Conservation (phyloP, 2,329 filamentous ascomycete genomes). For the Diaporthe nobilis region DNA sequence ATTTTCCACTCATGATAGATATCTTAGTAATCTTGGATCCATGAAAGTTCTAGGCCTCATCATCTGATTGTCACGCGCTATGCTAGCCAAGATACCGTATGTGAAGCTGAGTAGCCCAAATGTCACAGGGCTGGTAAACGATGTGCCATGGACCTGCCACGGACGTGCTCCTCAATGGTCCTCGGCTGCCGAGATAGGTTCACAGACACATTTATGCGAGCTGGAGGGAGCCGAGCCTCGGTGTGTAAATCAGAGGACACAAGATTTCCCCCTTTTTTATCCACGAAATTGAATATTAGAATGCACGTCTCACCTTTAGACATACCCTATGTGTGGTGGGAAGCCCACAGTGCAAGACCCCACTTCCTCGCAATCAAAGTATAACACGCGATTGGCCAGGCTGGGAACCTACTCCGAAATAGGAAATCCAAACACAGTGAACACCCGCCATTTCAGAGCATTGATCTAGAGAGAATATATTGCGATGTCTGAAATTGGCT, state of each 20-base stretch:
- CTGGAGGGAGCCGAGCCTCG: background rate
- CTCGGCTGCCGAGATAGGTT: background rate
- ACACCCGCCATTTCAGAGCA: background rate
- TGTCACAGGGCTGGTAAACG: too few relatives aligned
- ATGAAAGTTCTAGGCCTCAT: background rate
- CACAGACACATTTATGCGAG: background rate
- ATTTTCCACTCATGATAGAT: background rate
- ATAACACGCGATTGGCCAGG: slow-evolving; percentile 35
- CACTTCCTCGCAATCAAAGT: background rate
- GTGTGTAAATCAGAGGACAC: background rate
- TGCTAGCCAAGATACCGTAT: too few relatives aligned
- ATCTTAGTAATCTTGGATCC: background rate
- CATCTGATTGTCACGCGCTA: fast-evolving
- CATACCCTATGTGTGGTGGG: too few relatives aligned
- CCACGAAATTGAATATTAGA: background rate
- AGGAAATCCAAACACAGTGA: background rate
- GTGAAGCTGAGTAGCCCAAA: background rate
- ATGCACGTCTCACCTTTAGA: background rate
- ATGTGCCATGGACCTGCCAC: background rate
- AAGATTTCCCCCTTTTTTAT: background rate
- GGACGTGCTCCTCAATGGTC: background rate
- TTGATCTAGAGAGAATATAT: background rate
- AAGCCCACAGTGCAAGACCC: background rate
- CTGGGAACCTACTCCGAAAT: background rate
- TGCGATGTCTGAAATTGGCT: background rate